Evolutionary conservation across 371 early-diverging fungal species (phyloP).

Genomic region (Haplosporangium sp.): DNA sequence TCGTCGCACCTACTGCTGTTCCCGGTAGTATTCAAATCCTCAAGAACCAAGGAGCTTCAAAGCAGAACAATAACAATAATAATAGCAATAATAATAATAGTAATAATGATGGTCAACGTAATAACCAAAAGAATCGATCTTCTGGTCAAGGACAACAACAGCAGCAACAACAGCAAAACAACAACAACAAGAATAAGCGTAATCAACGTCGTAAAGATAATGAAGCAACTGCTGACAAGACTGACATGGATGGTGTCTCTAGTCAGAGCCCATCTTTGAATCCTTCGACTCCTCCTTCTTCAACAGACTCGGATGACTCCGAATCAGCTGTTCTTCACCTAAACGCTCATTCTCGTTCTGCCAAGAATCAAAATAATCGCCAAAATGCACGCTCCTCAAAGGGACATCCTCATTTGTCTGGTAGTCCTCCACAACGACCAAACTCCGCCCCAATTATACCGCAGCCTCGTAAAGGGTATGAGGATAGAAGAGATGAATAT

Average conservation of each 20-base stretch:
- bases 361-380: not conserved
- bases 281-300: constrained; percentile 37
- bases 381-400: constrained; percentile 12
- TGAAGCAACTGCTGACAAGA: constrained; percentile 10
- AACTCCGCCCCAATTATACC: constrained; percentile 35
- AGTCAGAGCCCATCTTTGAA: constrained; percentile 31
- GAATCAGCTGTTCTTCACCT: constrained; percentile 19
- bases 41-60: constrained; percentile 7
- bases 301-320: constrained; percentile 39
- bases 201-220: constrained; percentile 41
- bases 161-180: constrained; percentile 4
- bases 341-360: constrained; percentile 3
- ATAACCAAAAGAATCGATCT: not conserved
- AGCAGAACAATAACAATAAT: constrained; percentile 10
- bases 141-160: constrained; percentile 1
- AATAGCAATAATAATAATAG: constrained; percentile 3
- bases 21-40: constrained; percentile 13
- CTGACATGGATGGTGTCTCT: constrained; percentile 2
- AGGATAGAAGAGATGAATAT: too few relatives aligned
- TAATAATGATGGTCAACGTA: constrained; percentile 1
- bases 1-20: constrained; percentile 10
- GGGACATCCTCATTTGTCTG: constrained; percentile 17
- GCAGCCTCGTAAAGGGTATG: constrained; percentile 39
- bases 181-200: constrained; percentile 12
- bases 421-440: constrained; percentile 31